Conservation (phyloP, 108 stramenopile genomes). For the Cyclostephanos tholiformis region DNA sequence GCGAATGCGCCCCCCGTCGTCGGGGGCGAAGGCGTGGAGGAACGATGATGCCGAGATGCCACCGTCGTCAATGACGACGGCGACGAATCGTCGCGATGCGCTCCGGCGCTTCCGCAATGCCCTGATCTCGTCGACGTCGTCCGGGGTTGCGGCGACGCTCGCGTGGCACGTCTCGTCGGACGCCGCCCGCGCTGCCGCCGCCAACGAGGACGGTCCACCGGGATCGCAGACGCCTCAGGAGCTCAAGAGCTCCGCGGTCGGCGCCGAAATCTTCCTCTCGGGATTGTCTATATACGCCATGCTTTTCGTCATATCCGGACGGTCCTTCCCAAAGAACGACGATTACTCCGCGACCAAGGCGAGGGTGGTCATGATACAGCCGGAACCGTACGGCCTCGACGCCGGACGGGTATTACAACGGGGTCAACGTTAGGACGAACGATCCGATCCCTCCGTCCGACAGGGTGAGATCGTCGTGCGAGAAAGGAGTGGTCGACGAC, state of each 20-base stretch:
- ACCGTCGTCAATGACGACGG: no score
- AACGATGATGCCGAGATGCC: no score
- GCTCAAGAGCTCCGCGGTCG: background rate
- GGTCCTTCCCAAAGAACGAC: background rate
- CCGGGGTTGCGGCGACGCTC: background rate
- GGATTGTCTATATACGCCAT: background rate
- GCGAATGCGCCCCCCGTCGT: background rate
- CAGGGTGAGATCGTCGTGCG: conserved; percentile 20
- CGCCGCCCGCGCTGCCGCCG: background rate
- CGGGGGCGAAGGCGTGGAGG: background rate
- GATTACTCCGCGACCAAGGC: background rate
- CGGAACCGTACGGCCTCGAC: conserved; percentile 39
- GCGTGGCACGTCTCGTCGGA: background rate
- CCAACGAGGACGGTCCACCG: background rate
- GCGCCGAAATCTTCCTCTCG: background rate
- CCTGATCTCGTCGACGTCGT: background rate
- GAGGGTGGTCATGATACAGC: conserved; percentile 29
- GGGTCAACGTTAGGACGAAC: conserved; percentile 24
- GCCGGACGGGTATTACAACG: conserved; percentile 34
- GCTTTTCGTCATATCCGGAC: background rate
- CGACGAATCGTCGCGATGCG: background rate
- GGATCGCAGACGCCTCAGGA: background rate
- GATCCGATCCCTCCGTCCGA: conserved; percentile 18
- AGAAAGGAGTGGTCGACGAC: conserved; percentile 18
- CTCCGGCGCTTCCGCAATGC: background rate